phyloP scores from a whole-genome alignment of 2,329 filamentous ascomycete species.

The Elsinoe fawcettii region DNA sequence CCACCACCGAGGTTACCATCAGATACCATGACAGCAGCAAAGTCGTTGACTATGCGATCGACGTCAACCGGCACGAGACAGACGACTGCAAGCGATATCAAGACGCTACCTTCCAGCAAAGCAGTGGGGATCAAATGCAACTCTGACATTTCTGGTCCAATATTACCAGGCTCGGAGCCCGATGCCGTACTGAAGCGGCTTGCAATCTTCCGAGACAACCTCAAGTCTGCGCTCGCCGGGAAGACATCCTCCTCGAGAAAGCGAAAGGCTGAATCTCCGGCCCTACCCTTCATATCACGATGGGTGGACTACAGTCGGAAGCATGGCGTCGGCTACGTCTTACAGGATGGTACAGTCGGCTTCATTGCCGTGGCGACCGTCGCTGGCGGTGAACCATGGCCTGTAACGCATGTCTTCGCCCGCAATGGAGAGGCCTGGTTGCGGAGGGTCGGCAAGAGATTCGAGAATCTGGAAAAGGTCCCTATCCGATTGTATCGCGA shows the following conservation, averaged over 20 bases:
- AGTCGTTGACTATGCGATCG: constrained; percentile 23
- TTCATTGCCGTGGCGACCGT: constrained; percentile 48
- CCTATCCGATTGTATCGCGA: constrained; percentile 67
- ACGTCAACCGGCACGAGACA: constrained; percentile 23
- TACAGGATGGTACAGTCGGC: constrained; percentile 73
- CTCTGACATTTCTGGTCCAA: constrained; percentile 19
- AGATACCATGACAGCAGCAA: neutral
- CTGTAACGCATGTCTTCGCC: constrained; percentile 64
- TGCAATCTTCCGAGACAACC: constrained; percentile 39
- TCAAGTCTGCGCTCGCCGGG: constrained; percentile 37
- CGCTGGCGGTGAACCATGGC: constrained; percentile 39
- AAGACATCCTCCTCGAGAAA: constrained; percentile 32
- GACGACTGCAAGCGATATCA: neutral
- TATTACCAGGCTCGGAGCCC: constrained; percentile 36
- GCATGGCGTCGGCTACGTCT: constrained; percentile 74
- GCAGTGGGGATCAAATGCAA: constrained; percentile 4
- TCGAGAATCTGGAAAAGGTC: constrained; percentile 47
- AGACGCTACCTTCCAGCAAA: neutral
- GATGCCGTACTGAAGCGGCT: constrained; percentile 39
- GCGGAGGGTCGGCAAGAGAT: constrained; percentile 42
- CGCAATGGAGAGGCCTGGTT: constrained; percentile 65
- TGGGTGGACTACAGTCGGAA: constrained; percentile 89
- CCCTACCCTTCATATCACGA: constrained; percentile 55
- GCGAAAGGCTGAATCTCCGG: constrained; percentile 20
- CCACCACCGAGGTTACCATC: constrained; percentile 4